Evolutionary conservation across 2,329 filamentous ascomycete genomes (phyloP).

Genomic region (Monosporascus cannonballus): DNA sequence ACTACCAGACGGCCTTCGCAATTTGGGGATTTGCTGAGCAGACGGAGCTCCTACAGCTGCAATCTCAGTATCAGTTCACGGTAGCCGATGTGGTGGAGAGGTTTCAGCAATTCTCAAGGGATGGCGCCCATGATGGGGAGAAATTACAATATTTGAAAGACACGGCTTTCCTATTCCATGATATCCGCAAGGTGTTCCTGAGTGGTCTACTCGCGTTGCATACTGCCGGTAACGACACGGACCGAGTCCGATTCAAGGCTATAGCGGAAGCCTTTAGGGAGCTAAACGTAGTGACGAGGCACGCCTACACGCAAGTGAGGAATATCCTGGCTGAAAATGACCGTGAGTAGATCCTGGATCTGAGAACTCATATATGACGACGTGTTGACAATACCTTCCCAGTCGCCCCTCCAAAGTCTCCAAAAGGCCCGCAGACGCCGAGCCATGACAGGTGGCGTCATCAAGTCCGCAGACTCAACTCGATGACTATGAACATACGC

Average conservation of each 20-base stretch:
- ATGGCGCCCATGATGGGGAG: slow-evolving; percentile 69
- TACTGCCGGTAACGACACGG: slow-evolving; percentile 69
- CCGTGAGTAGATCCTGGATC: slow-evolving; percentile 42
- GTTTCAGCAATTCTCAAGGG: slow-evolving; percentile 55
- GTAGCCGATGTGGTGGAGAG: slow-evolving; percentile 66
- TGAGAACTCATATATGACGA: not conserved
- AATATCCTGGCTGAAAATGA: slow-evolving; percentile 73
- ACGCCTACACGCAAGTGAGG: slow-evolving; percentile 60
- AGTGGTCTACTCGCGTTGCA: slow-evolving; percentile 86
- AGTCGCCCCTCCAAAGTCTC: slow-evolving; percentile 47
- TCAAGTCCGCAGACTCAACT: slow-evolving; percentile 82
- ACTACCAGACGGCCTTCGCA: slow-evolving; percentile 61
- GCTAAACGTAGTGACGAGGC: slow-evolving; percentile 55
- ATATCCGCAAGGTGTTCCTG: slow-evolving; percentile 75
- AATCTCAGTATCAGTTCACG: slow-evolving; percentile 80
- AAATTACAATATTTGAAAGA: slow-evolving; percentile 77
- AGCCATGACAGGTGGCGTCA: slow-evolving; percentile 78
- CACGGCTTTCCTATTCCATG: slow-evolving; percentile 72
- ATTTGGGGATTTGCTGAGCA: slow-evolving; percentile 71
- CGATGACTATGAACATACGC: slow-evolving; percentile 82
- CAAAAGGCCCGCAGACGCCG: slow-evolving; percentile 59
- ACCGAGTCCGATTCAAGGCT: slow-evolving; percentile 72
- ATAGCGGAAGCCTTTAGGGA: slow-evolving; percentile 69
- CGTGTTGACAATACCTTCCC: slow-evolving; percentile 8
- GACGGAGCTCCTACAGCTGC: slow-evolving; percentile 82